Percentiles rank a stretch among this genome's conserved stretches.
These are phyloP conservation scores for Trypanosoma caninum DNA, from an alignment of 208 protist species.

Conservation along the genomic window DNA sequence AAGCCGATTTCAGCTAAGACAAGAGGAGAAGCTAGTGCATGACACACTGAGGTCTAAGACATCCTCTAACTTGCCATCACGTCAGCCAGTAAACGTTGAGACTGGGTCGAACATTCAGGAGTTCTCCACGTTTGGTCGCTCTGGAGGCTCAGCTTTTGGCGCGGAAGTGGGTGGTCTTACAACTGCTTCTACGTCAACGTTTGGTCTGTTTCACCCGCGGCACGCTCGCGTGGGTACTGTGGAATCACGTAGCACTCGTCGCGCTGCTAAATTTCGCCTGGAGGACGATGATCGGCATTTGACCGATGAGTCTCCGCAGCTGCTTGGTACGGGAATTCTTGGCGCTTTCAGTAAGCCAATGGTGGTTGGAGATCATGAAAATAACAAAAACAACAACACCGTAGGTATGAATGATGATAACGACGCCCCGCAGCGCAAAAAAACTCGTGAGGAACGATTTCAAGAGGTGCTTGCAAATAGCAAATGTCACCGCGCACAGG, in stretches of 20 bases:
- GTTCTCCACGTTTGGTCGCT: constrained; percentile 8
- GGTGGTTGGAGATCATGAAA: constrained; percentile 9
- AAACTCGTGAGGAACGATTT: constrained; percentile 59
- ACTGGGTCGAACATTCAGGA: neutral
- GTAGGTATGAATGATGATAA: constrained; percentile 11
- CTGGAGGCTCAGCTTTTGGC: constrained; percentile 6
- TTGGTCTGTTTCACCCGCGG: constrained; percentile 12
- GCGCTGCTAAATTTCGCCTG: constrained; percentile 30
- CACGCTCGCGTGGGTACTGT: neutral
- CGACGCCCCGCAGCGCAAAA: constrained; percentile 29
- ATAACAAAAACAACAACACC: constrained; percentile 11
- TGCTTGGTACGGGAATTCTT: constrained; percentile 20
- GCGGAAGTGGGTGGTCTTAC: neutral
- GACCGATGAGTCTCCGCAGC: neutral
- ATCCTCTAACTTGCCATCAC: neutral
- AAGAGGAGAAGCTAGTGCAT: constrained; percentile 61
- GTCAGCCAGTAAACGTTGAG: neutral
- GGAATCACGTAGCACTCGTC: constrained; percentile 31
- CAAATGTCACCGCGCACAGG: constrained; percentile 49
- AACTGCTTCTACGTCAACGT: constrained; percentile 18
- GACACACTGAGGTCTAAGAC: constrained; percentile 20
- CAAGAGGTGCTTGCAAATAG: constrained; percentile 62
- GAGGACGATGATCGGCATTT: constrained; percentile 4
- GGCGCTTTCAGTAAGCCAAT: constrained; percentile 8
- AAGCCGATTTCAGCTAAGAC: constrained; percentile 69